These are phyloP conservation scores for Phytopythium mirpurense DNA, from an alignment of 352 stramenopile genomes.

Conservation along the genomic window DNA sequence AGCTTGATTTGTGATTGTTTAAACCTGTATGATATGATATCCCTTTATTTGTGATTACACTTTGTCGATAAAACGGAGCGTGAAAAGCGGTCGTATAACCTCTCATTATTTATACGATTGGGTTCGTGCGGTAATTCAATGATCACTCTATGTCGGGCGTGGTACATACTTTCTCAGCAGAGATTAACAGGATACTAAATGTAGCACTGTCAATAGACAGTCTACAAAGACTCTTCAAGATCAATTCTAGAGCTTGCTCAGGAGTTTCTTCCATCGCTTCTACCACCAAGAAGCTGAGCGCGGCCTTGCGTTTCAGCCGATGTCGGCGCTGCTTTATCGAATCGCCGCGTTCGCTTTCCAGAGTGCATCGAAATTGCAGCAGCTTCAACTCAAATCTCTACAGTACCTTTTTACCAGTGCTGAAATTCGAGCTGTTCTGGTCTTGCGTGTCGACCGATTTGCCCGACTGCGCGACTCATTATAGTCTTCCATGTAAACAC, in stretches of 20 bases:
- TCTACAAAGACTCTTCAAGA: neutral
- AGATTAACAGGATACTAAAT: neutral
- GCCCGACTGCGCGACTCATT: no score
- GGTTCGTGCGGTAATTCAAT: slow-evolving; percentile 2
- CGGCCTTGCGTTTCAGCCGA: slow-evolving; percentile 3
- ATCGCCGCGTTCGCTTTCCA: neutral
- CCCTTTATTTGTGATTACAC: no score
- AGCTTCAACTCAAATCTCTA: neutral
- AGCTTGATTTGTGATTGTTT: neutral
- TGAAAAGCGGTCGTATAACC: no score
- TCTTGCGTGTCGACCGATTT: no score
- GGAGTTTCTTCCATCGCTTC: no score
- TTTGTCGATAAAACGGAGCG: no score
- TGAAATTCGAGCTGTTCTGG: neutral
- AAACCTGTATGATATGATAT: neutral
- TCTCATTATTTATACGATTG: no score
- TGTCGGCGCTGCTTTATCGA: neutral
- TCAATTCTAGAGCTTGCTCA: neutral
- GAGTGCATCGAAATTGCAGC: neutral
- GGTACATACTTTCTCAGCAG: neutral
- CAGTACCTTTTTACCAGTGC: no score
- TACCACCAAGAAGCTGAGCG: slow-evolving; percentile 1
- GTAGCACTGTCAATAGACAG: neutral
- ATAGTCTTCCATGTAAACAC: no score
- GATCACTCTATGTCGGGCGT: neutral